phyloP scores from a whole-genome alignment of 1,284 basidiomycete genomes.

The Macrocystidia cucumis region DNA sequence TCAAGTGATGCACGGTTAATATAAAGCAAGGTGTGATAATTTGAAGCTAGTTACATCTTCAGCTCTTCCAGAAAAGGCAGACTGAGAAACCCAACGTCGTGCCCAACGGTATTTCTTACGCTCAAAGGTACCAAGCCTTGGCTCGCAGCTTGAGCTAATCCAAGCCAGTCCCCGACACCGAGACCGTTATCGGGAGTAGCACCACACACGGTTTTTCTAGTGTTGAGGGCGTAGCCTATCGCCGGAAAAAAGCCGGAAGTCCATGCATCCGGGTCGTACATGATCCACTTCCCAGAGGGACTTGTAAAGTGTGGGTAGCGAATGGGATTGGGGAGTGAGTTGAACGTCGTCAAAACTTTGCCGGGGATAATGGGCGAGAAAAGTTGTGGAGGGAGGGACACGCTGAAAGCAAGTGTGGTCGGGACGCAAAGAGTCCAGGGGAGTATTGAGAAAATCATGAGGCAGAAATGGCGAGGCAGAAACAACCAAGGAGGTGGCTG shows the following conservation, averaged over 20 bases:
- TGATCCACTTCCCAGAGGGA: constrained; percentile 38
- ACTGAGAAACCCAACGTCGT: constrained; percentile 67
- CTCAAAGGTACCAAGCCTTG: constrained; percentile 41
- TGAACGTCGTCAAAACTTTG: constrained; percentile 48
- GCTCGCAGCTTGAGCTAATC: constrained; percentile 40
- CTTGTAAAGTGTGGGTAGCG: constrained; percentile 53
- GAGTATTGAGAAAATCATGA: too few species aligned
- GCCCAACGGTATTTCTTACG: constrained; percentile 37
- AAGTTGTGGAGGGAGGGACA: constrained; percentile 30
- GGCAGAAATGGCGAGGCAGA: too few species aligned
- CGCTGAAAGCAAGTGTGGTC: too few species aligned
- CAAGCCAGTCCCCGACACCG: constrained; percentile 41
- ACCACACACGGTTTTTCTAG: constrained; percentile 40
- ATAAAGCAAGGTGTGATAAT: neutral
- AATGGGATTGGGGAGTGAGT: constrained; percentile 30
- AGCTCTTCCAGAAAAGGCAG: constrained; percentile 56
- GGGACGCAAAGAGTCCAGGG: too few species aligned
- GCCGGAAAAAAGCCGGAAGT: constrained; percentile 64
- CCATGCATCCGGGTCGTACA: constrained; percentile 51
- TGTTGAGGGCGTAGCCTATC: constrained; percentile 49
- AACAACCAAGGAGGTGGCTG: too few species aligned
- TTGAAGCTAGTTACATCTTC: constrained; percentile 25
- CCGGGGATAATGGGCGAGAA: constrained; percentile 47
- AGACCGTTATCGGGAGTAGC: constrained; percentile 24
- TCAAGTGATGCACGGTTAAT: constrained; percentile 1